These are phyloP conservation scores for Chaetomiaceae sp. DNA, from an alignment of 2,329 filamentous ascomycete genomes.

Conservation along the genomic window DNA sequence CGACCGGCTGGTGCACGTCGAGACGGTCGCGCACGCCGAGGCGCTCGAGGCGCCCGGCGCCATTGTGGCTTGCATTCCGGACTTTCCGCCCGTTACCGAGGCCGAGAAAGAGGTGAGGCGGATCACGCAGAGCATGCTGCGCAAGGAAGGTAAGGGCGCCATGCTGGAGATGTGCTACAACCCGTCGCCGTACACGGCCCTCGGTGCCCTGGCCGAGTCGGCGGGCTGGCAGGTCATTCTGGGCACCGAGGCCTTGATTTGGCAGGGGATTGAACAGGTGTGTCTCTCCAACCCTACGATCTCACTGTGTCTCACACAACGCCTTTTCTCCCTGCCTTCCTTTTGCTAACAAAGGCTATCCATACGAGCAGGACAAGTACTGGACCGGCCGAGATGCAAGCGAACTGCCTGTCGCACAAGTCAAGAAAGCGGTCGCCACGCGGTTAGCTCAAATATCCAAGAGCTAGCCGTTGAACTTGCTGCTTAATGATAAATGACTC, in stretches of 20 bases:
- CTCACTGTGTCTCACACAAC: not conserved
- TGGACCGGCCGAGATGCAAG: constrained; percentile 60
- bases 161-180: constrained; percentile 83
- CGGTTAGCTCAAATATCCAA: constrained; percentile 34
- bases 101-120: constrained; percentile 56
- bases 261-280: constrained; percentile 65
- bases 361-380: constrained; percentile 34
- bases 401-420: constrained; percentile 53
- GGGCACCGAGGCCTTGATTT: constrained; percentile 71
- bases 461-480: constrained; percentile 15
- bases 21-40: constrained; percentile 54
- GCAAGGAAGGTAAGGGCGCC: constrained; percentile 53
- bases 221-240: constrained; percentile 68
- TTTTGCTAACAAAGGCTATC: constrained; percentile 4
- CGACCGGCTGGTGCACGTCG: constrained; percentile 54
- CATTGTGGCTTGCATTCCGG: constrained; percentile 68
- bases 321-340: not conserved
- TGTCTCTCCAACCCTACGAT: not conserved
- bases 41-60: constrained; percentile 55
- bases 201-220: constrained; percentile 54
- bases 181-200: constrained; percentile 61
- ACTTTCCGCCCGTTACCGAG: constrained; percentile 61
- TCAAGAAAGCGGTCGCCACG: constrained; percentile 46
- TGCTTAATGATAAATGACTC: too few species aligned
- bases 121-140: constrained; percentile 45